These are phyloP conservation scores for Daldinia grandis DNA, from an alignment of 495 filamentous ascomycete species.

Conservation along the genomic window DNA sequence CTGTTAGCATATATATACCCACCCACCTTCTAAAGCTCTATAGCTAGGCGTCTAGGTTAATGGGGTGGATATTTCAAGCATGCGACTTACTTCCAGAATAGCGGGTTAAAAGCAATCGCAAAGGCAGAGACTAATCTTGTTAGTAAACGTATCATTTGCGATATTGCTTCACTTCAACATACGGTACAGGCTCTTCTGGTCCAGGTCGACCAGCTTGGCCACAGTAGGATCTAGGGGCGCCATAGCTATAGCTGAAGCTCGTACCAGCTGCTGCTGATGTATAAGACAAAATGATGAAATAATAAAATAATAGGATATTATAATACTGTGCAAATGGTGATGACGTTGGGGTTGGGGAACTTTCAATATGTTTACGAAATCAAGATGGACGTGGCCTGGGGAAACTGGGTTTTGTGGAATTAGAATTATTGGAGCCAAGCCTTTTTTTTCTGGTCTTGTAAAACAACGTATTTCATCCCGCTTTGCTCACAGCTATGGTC, in stretches of 20 bases:
- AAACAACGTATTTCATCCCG: conserved; percentile 9
- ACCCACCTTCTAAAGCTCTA: conserved; percentile 9
- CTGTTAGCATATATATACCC: conserved; percentile 29
- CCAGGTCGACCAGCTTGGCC: conserved; percentile 66
- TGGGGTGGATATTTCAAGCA: background rate
- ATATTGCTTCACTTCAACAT: conserved; percentile 37
- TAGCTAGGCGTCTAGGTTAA: background rate
- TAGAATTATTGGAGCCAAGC: conserved; percentile 31
- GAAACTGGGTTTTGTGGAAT: conserved; percentile 9
- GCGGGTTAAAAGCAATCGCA: conserved; percentile 78
- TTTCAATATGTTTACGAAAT: background rate
- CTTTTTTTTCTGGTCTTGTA: conserved; percentile 11
- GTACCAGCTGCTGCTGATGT: background rate
- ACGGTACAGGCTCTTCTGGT: conserved; percentile 71
- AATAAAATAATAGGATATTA: background rate
- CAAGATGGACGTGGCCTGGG: conserved; percentile 1
- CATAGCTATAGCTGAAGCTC: conserved; percentile 37
- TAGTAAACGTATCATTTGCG: conserved; percentile 15
- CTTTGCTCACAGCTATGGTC: background rate
- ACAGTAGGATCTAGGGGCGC: conserved; percentile 36
- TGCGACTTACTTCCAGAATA: conserved; percentile 79
- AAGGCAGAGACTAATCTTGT: conserved; percentile 66
- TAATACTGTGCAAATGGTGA: conserved; percentile 6
- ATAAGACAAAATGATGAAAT: background rate
- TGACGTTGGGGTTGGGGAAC: conserved; percentile 1